These are phyloP conservation scores for Calocybe indica DNA, from an alignment of 768 basidiomycete genomes.

Conservation along the genomic window DNA sequence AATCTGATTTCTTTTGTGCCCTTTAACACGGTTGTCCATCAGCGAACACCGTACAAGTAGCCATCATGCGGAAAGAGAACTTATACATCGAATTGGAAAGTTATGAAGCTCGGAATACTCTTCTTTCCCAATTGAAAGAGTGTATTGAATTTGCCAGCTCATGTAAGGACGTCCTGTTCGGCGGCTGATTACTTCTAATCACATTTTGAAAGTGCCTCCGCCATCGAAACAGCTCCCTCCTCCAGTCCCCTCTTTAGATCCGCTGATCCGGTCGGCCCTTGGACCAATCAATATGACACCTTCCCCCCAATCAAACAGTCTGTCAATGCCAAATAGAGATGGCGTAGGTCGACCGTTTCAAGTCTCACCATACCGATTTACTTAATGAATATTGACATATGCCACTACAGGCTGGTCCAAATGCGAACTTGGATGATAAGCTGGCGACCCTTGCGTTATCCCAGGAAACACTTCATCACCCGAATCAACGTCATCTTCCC, in stretches of 20 bases:
- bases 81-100: conserved; percentile 63
- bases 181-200: conserved; percentile 3
- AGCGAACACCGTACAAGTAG: conserved; percentile 73
- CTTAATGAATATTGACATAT: too few relatives aligned
- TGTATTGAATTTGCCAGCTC: conserved; percentile 78
- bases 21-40: conserved; percentile 2
- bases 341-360: too few relatives aligned
- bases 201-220: conserved; percentile 38
- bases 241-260: conserved; percentile 46
- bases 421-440: too few relatives aligned
- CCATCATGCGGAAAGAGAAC: conserved; percentile 85
- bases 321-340: too few relatives aligned
- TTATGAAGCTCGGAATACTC: conserved; percentile 47
- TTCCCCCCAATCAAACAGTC: too few relatives aligned
- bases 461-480: too few relatives aligned
- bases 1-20: not conserved
- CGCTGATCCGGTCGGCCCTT: too few relatives aligned
- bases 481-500: too few relatives aligned
- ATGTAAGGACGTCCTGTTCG: conserved; percentile 41
- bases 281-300: too few relatives aligned
- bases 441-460: too few relatives aligned
- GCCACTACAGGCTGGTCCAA: too few relatives aligned
- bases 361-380: too few relatives aligned
- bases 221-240: conserved; percentile 62
- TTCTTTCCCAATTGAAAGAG: conserved; percentile 69